These are phyloP conservation scores for Cymbopogon flexuosus DNA, from an alignment of 202 grass and related monocot genomes.

Conservation along the genomic window DNA sequence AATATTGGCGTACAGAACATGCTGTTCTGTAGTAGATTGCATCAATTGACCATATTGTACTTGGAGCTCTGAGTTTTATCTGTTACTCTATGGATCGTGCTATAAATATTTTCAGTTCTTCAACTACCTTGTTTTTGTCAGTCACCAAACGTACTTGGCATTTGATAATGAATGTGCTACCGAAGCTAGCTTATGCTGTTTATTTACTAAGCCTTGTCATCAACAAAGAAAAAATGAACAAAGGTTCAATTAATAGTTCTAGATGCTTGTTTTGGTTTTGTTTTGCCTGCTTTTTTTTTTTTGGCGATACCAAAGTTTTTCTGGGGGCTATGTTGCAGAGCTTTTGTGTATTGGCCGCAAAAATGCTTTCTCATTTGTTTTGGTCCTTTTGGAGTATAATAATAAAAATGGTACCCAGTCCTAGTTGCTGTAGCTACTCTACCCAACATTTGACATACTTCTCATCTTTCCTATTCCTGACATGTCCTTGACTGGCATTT, in stretches of 20 bases:
- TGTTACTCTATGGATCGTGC: neutral
- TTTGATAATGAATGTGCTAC: slow-evolving; percentile 20
- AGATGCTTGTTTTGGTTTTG: neutral
- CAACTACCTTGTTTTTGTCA: slow-evolving; percentile 11
- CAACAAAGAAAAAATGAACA: neutral
- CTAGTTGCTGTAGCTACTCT: neutral
- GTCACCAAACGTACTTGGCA: slow-evolving; percentile 12
- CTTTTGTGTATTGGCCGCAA: neutral
- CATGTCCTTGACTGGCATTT: neutral
- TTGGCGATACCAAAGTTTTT: neutral
- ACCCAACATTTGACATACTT: neutral
- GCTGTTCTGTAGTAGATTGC: slow-evolving; percentile 4
- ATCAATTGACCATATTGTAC: slow-evolving; percentile 10
- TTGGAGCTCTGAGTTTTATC: neutral
- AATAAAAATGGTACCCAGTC: neutral
- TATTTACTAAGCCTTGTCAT: slow-evolving; percentile 3
- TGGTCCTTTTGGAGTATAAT: neutral
- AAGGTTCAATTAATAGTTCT: neutral
- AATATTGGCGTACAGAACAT: neutral
- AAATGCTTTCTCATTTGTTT: neutral
- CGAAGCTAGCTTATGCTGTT: neutral
- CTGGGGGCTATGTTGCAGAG: neutral
- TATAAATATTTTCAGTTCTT: slow-evolving; percentile 4
- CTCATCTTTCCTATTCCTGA: neutral
- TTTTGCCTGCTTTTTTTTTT: neutral